Evolutionary conservation across 768 basidiomycete genomes (phyloP).

Genomic region (Gymnopilus dilepis): DNA sequence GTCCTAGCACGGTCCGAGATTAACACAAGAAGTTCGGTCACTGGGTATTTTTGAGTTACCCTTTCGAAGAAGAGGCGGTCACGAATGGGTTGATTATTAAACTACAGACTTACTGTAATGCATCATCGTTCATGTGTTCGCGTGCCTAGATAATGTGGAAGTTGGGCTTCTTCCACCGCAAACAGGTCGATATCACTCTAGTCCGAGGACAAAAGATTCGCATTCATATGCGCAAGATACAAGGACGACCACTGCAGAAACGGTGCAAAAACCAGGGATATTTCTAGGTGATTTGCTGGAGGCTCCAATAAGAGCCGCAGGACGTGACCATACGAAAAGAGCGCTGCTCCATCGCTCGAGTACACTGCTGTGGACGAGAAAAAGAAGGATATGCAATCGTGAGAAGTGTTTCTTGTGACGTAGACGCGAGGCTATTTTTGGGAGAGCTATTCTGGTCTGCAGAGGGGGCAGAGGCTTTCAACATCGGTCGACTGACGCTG

Average conservation of each 20-base stretch:
- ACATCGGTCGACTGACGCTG: too few species aligned
- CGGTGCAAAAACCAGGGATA: background rate
- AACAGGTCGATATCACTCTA: background rate
- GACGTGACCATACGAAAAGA: conserved; percentile 4
- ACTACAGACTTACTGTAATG: background rate
- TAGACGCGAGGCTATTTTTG: background rate
- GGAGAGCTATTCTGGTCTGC: background rate
- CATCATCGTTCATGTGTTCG: conserved; percentile 5
- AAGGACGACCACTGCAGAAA: background rate
- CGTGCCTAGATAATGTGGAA: conserved; percentile 6
- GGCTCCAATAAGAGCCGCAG: background rate
- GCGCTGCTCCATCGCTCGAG: background rate
- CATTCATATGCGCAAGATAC: background rate
- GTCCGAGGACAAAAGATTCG: conserved; percentile 7
- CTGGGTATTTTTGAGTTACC: conserved; percentile 10
- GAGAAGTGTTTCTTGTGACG: background rate
- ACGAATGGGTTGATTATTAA: conserved; percentile 3
- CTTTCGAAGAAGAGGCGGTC: conserved; percentile 4
- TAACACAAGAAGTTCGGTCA: conserved; percentile 20
- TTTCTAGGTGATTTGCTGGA: conserved; percentile 3
- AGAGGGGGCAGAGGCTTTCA: too few species aligned
- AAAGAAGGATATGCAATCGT: background rate
- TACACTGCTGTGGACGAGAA: background rate
- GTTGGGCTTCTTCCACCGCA: conserved; percentile 1
- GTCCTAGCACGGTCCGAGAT: conserved; percentile 21